phyloP scores from a whole-genome alignment of 305 asterid species.

The Andrographis paniculata region DNA sequence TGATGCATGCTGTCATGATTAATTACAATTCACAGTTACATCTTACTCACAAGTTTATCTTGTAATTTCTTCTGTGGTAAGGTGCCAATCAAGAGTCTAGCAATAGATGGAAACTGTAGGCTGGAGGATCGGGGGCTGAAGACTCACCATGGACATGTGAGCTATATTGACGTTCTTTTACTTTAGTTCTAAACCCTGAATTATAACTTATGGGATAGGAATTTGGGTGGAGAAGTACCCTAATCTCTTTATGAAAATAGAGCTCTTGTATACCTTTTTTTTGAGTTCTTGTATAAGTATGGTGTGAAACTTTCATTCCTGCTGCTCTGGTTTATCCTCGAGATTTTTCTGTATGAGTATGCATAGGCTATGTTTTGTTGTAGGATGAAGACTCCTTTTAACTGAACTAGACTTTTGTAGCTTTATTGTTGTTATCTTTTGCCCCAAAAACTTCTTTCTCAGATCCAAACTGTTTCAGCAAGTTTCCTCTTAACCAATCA shows the following conservation, averaged over 20 bases:
- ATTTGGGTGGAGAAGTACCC: slow-evolving; percentile 5
- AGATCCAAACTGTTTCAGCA: slow-evolving; percentile 13
- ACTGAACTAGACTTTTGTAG: slow-evolving; percentile 1
- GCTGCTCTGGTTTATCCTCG: slow-evolving; percentile 2
- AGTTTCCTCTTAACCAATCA: slow-evolving; percentile 14
- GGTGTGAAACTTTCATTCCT: slow-evolving; percentile 2
- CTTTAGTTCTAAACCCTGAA: slow-evolving; percentile 1
- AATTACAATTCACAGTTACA: not conserved
- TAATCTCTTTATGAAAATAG: not conserved
- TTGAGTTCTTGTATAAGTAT: too few relatives aligned
- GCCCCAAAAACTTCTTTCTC: not conserved
- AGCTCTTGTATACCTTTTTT: too few relatives aligned
- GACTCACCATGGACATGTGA: slow-evolving; percentile 98
- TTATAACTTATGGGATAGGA: not conserved
- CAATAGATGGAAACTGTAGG: slow-evolving; percentile 87
- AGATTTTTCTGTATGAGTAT: slow-evolving; percentile 3
- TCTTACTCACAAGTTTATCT: not conserved
- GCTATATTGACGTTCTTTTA: slow-evolving; percentile 19
- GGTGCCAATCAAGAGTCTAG: slow-evolving; percentile 87
- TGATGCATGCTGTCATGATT: not conserved
- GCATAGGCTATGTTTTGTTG: slow-evolving; percentile 4
- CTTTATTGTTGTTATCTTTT: slow-evolving; percentile 1
- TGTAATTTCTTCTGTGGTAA: slow-evolving; percentile 19
- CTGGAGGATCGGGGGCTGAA: slow-evolving; percentile 97
- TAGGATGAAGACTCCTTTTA: slow-evolving; percentile 5